Percentiles rank a stretch among this genome's conserved stretches.
These are phyloP conservation scores for Mycena amicta DNA, from an alignment of 768 basidiomycete species.

Conservation along the genomic window DNA sequence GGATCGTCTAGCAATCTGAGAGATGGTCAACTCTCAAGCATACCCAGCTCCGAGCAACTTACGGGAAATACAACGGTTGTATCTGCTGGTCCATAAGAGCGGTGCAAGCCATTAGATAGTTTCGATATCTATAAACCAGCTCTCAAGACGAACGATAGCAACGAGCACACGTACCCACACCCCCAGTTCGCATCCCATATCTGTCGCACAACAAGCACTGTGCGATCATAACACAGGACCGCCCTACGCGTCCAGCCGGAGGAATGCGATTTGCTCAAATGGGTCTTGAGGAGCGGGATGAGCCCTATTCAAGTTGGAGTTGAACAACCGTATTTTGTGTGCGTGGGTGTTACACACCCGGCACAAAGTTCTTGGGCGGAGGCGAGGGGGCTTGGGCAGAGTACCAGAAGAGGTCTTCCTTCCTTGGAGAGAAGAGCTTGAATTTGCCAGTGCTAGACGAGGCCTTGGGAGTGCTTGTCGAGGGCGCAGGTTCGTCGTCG, in stretches of 20 bases:
- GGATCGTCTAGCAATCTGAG: constrained; percentile 55
- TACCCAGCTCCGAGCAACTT: not conserved
- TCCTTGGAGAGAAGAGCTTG: constrained; percentile 20
- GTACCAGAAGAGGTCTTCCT: constrained; percentile 68
- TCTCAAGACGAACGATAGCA: not conserved
- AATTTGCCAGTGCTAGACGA: not conserved
- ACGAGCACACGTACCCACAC: constrained; percentile 54
- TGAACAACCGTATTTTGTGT: not conserved
- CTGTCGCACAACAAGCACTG: constrained; percentile 62
- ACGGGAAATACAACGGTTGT: constrained; percentile 62
- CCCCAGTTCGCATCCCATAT: constrained; percentile 72
- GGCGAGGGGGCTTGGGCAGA: constrained; percentile 45
- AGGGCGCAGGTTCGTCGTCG: constrained; percentile 15
- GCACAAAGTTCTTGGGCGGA: constrained; percentile 53
- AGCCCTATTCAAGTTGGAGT: constrained; percentile 46
- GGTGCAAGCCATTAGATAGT: constrained; percentile 78
- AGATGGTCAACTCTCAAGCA: no score
- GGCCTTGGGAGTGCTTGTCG: constrained; percentile 5
- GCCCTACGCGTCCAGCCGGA: constrained; percentile 56
- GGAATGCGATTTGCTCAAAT: constrained; percentile 52
- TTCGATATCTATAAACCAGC: constrained; percentile 63
- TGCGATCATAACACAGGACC: constrained; percentile 62
- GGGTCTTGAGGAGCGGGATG: constrained; percentile 61
- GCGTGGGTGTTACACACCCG: constrained; percentile 43
- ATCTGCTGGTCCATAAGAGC: constrained; percentile 66